phyloP scores from a whole-genome alignment of 495 filamentous ascomycete species.

The Penicillium crystallinum region DNA sequence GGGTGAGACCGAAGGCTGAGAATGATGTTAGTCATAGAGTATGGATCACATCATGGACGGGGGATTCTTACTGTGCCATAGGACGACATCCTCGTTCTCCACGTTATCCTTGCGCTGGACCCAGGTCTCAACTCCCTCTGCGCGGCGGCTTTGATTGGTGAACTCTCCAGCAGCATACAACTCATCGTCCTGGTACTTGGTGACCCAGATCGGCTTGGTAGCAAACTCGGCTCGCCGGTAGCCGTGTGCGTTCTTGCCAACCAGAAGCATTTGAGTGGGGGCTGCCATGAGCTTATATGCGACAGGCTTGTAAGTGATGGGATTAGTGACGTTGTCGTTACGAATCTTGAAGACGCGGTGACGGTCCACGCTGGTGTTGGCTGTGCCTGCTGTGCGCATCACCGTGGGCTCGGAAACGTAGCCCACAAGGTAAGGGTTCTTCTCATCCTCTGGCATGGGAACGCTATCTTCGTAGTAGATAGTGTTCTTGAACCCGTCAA shows the following conservation, averaged over 20 bases:
- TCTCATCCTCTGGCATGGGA: constrained; percentile 62
- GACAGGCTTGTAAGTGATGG: constrained; percentile 69
- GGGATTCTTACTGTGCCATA: constrained; percentile 46
- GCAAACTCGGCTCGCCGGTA: constrained; percentile 76
- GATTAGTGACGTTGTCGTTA: constrained; percentile 59
- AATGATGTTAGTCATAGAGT: not conserved
- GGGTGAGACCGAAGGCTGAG: constrained; percentile 56
- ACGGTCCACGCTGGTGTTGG: constrained; percentile 54
- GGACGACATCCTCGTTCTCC: constrained; percentile 49
- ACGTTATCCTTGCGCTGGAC: constrained; percentile 47
- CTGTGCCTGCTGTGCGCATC: constrained; percentile 54
- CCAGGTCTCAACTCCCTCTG: constrained; percentile 52
- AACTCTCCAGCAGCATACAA: constrained; percentile 78
- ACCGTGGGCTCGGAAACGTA: constrained; percentile 63
- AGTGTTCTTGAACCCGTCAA: constrained; percentile 70
- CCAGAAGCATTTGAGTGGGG: constrained; percentile 75
- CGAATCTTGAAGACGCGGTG: constrained; percentile 80
- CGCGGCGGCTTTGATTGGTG: constrained; percentile 76
- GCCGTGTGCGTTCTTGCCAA: constrained; percentile 62
- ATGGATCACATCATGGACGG: not conserved
- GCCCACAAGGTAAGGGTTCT: constrained; percentile 76
- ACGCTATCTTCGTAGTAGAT: constrained; percentile 69
- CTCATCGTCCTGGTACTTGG: constrained; percentile 70
- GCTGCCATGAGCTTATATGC: constrained; percentile 73
- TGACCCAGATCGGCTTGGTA: constrained; percentile 77